Conservation (phyloP, 129 eudicot genomes). For the Saposhnikovia divaricata region DNA sequence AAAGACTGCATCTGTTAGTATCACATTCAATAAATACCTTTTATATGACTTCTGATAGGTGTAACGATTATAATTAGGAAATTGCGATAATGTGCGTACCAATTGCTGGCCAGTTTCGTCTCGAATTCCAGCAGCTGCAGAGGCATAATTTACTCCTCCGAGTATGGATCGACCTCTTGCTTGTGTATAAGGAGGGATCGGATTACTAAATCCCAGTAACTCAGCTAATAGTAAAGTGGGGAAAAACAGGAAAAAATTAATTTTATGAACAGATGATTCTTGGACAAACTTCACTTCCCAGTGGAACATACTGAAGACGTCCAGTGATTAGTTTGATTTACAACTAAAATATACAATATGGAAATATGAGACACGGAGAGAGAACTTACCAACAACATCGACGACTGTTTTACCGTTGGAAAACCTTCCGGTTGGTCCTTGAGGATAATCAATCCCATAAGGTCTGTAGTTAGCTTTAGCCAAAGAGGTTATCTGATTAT, state of each 20-base stretch:
- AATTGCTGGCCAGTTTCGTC: conserved; percentile 74
- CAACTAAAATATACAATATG: not conserved
- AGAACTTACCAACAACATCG: conserved; percentile 12
- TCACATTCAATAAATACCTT: no score
- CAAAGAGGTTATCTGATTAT: conserved; percentile 10
- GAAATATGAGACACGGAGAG: not conserved
- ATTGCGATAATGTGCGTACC: conserved; percentile 22
- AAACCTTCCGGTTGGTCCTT: conserved; percentile 18
- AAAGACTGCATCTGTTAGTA: not conserved
- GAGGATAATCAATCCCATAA: conserved; percentile 18
- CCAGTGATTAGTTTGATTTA: not conserved
- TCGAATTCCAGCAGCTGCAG: conserved; percentile 85
- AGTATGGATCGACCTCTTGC: conserved; percentile 49
- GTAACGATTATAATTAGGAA: not conserved
- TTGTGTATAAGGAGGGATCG: conserved; percentile 51
- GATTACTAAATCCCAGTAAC: conserved; percentile 54
- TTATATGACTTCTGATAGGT: not conserved
- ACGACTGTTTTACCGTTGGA: conserved; percentile 13
- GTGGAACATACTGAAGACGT: not conserved
- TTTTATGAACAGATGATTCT: not conserved
- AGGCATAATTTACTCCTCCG: conserved; percentile 69
- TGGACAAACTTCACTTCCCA: not conserved
- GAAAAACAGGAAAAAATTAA: not conserved
- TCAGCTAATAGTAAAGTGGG: conserved; percentile 44
- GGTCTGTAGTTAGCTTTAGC: conserved; percentile 17